A percentile compares a stretch with the other conserved stretches of the same genome.
phyloP scores from a whole-genome alignment of 495 filamentous ascomycete genomes.

The Echria macrotheca region DNA sequence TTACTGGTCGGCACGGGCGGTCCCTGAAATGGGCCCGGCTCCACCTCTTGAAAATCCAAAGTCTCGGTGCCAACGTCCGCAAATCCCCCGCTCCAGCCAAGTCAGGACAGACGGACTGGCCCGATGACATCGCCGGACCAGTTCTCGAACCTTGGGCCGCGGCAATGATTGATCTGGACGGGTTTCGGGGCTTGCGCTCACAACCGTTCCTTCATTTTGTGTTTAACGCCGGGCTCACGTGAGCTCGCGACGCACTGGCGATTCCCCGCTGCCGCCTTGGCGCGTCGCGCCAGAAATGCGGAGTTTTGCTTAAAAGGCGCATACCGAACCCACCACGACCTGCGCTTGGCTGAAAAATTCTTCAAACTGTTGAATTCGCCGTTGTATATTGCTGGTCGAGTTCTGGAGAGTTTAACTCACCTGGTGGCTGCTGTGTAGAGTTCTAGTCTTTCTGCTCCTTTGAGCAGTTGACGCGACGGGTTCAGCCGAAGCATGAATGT shows the following conservation, averaged over 20 bases:
- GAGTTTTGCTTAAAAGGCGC: background rate
- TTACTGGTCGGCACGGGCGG: slow-evolving; percentile 20
- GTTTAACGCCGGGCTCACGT: too few species aligned
- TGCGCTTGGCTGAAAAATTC: background rate
- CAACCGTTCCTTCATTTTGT: too few species aligned
- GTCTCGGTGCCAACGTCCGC: background rate
- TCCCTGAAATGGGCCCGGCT: slow-evolving; percentile 10
- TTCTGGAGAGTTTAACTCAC: background rate
- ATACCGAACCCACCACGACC: background rate
- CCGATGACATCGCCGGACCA: too few species aligned
- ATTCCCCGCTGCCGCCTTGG: background rate
- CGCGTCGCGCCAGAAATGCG: slow-evolving; percentile 2
- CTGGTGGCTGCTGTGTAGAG: background rate
- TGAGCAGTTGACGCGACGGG: slow-evolving; percentile 12
- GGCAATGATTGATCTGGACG: background rate
- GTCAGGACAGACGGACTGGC: background rate
- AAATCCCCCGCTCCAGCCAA: background rate
- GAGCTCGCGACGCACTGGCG: slow-evolving; percentile 15
- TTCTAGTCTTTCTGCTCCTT: background rate
- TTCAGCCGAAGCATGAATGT: background rate
- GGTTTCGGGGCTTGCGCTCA: too few species aligned
- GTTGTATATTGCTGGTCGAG: background rate
- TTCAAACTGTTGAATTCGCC: background rate
- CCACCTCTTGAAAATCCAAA: background rate
- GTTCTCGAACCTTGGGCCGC: too few species aligned